These are phyloP conservation scores for Rhodosporidiobolus odoratus DNA, from an alignment of 768 basidiomycete species.

Conservation along the genomic window DNA sequence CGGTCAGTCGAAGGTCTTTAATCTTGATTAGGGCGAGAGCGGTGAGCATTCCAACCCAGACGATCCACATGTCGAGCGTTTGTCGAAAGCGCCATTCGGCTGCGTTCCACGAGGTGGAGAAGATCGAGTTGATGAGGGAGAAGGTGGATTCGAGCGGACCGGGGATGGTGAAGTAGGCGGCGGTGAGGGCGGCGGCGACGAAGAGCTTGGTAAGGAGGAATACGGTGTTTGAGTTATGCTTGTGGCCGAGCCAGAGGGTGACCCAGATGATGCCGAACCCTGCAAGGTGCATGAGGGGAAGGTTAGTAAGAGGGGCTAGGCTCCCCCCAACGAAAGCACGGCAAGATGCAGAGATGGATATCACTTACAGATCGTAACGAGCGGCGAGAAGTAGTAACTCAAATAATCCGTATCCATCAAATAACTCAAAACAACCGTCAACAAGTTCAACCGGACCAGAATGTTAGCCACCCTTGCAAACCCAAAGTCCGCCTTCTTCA, in stretches of 20 bases:
- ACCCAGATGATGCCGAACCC: conserved; percentile 78
- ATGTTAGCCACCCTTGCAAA: conserved; percentile 70
- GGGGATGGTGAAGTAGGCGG: conserved; percentile 60
- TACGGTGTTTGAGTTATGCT: conserved; percentile 63
- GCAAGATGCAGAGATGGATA: background rate
- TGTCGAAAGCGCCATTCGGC: conserved; percentile 84
- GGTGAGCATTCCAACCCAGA: conserved; percentile 77
- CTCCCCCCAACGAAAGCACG: background rate
- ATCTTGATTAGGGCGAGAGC: conserved; percentile 69
- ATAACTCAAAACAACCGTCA: conserved; percentile 76
- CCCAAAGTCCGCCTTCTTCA: conserved; percentile 82
- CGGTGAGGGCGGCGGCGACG: conserved; percentile 60
- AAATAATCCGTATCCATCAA: conserved; percentile 88
- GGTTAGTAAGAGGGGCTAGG: conserved; percentile 1
- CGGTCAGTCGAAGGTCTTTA: conserved; percentile 65
- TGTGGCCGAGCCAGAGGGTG: conserved; percentile 66
- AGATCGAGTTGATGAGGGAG: conserved; percentile 58
- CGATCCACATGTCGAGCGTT: conserved; percentile 80
- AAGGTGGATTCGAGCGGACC: conserved; percentile 66
- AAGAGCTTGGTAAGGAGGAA: conserved; percentile 69
- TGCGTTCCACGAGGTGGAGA: conserved; percentile 74
- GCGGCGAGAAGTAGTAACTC: conserved; percentile 82
- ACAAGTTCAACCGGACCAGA: conserved; percentile 73
- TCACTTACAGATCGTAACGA: conserved; percentile 65
- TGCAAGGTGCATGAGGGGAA: background rate